Evolutionary conservation across 176 grass and related monocot species (phyloP).

Genomic region (Bolboschoenus planiculmis): DNA sequence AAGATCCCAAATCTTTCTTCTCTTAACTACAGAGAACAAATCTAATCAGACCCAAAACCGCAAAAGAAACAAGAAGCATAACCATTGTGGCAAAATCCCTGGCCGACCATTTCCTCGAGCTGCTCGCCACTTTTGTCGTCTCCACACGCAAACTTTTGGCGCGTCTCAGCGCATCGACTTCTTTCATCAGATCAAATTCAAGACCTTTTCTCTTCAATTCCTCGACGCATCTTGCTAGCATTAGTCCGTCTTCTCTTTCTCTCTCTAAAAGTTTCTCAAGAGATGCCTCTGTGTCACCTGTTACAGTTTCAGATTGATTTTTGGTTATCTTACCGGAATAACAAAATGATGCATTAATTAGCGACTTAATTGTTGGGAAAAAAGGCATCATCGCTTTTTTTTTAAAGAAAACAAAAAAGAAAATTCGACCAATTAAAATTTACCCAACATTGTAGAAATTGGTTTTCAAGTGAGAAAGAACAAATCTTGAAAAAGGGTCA

Average conservation of each 20-base stretch:
- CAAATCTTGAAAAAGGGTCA: neutral
- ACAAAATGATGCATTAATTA: neutral
- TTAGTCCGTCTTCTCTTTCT: constrained; percentile 73
- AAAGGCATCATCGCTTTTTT: neutral
- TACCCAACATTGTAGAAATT: neutral
- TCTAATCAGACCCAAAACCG: constrained; percentile 61
- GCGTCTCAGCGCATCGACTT: constrained; percentile 78
- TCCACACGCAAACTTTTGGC: constrained; percentile 89
- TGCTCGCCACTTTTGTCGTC: constrained; percentile 51
- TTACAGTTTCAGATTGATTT: neutral
- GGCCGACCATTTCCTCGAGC: constrained; percentile 40
- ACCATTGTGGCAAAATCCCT: constrained; percentile 58
- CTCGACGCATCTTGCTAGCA: constrained; percentile 60
- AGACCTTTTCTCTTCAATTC: constrained; percentile 73
- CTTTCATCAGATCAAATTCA: constrained; percentile 89
- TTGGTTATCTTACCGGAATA: neutral
- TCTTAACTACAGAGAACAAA: constrained; percentile 69
- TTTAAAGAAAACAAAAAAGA: neutral
- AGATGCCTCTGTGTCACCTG: constrained; percentile 53
- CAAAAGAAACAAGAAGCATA: constrained; percentile 49
- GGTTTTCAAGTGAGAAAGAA: neutral
- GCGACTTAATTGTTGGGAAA: neutral
- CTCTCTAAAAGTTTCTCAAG: constrained; percentile 58
- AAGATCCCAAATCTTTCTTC: neutral
- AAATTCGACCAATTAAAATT: neutral